Evolutionary conservation across 2,329 filamentous ascomycete genomes (phyloP).

Genomic region (Tolypocladium ovalisporum): DNA sequence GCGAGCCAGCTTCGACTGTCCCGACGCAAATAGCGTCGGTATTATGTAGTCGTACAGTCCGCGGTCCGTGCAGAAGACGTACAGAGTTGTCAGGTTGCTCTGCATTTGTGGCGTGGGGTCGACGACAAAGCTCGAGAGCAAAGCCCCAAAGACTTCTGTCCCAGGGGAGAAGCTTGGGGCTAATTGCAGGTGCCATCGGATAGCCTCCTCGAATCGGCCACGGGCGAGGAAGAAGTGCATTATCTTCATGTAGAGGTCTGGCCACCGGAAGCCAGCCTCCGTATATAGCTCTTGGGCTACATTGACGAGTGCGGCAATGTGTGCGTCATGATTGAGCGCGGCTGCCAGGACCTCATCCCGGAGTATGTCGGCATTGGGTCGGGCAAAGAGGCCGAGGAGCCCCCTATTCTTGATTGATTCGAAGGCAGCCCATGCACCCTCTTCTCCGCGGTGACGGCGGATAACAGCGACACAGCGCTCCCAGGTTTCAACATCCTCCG

Average conservation of each 20-base stretch:
- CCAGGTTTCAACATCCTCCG: conserved; percentile 9
- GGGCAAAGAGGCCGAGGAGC: conserved; percentile 9
- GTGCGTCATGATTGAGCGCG: conserved; percentile 13
- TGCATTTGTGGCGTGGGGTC: conserved; percentile 25
- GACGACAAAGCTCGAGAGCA: conserved; percentile 32
- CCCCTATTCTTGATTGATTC: conserved; percentile 9
- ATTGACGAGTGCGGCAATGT: conserved; percentile 14
- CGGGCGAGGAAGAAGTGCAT: conserved; percentile 31
- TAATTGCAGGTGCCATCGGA: conserved; percentile 38
- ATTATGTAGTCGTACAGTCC: conserved; percentile 39
- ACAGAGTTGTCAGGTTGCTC: conserved; percentile 31
- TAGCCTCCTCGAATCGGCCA: conserved; percentile 23
- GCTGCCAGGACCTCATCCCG: conserved; percentile 19
- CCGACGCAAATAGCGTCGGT: conserved; percentile 38
- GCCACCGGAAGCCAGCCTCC: conserved; percentile 32
- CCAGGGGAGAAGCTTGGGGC: conserved; percentile 30
- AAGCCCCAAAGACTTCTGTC: conserved; percentile 26
- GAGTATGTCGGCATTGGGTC: conserved; percentile 12
- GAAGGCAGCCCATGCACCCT: conserved; percentile 17
- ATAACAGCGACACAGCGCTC: conserved; percentile 8
- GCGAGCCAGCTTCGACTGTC: conserved; percentile 30
- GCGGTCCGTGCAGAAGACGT: conserved; percentile 30
- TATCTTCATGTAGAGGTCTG: conserved; percentile 36
- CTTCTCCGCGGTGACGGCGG: conserved; percentile 9
- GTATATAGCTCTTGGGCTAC: conserved; percentile 22